These are phyloP conservation scores for Vanilla planifolia DNA, from an alignment of 106 monocot species.

Conservation along the genomic window DNA sequence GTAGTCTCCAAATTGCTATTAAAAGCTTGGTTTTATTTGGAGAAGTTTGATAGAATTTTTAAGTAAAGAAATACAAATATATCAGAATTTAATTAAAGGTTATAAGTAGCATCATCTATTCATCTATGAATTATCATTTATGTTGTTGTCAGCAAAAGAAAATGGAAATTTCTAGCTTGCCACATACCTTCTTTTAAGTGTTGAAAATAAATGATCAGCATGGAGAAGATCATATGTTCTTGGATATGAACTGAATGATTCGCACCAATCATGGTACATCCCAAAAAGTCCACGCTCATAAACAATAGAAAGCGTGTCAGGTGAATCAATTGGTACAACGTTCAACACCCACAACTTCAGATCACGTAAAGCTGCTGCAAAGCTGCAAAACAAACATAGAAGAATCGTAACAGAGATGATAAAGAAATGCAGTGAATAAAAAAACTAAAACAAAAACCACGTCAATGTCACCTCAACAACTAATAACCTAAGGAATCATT, in stretches of 20 bases:
- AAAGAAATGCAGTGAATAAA: too few species aligned
- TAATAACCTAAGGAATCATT: too few species aligned
- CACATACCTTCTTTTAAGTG: slow-evolving; percentile 33
- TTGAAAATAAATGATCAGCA: slow-evolving; percentile 32
- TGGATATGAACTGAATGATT: slow-evolving; percentile 25
- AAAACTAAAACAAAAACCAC: too few species aligned
- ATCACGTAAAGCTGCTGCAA: slow-evolving; percentile 51
- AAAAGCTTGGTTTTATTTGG: too few species aligned
- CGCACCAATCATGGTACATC: slow-evolving; percentile 36
- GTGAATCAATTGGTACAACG: slow-evolving; percentile 44
- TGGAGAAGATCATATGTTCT: slow-evolving; percentile 29
- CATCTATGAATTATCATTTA: background rate
- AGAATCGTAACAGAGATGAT: background rate
- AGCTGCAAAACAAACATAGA: slow-evolving; percentile 15
- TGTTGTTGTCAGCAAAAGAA: background rate
- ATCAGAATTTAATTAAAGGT: background rate
- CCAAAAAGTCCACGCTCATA: slow-evolving; percentile 29
- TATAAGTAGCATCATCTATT: background rate
- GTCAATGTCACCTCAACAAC: too few species aligned
- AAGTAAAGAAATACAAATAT: too few species aligned
- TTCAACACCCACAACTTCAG: slow-evolving; percentile 58
- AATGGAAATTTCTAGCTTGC: background rate
- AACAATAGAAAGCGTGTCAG: slow-evolving; percentile 29
- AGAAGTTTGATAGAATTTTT: too few species aligned
- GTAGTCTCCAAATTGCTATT: too few species aligned